These are phyloP conservation scores for Sistotremastrum niveocremeum DNA, from an alignment of 768 basidiomycete genomes.

Conservation along the genomic window DNA sequence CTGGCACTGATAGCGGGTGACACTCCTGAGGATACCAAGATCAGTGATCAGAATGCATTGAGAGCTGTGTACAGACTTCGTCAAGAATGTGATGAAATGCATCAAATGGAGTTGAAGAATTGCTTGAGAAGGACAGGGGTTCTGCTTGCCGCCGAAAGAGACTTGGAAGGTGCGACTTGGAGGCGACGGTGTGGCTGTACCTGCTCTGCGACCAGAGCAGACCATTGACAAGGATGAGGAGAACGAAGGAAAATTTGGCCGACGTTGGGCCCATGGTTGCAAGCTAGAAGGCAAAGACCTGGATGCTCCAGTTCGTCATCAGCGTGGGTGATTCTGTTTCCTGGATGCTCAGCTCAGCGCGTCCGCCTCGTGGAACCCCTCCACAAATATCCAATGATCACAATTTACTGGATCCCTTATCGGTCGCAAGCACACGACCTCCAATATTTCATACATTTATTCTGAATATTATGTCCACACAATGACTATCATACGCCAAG, in stretches of 20 bases:
- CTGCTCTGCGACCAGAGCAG: constrained; percentile 46
- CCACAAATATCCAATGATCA: too few species aligned
- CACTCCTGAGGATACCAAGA: constrained; percentile 35
- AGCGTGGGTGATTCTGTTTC: too few species aligned
- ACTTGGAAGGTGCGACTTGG: constrained; percentile 22
- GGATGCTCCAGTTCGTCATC: too few species aligned
- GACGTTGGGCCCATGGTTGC: constrained; percentile 5
- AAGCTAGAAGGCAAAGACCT: too few species aligned
- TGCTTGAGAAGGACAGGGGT: neutral
- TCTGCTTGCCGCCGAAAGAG: constrained; percentile 1
- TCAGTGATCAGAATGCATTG: neutral
- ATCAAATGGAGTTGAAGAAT: neutral
- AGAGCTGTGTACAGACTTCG: neutral
- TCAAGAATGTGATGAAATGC: neutral
- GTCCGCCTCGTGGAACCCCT: too few species aligned
- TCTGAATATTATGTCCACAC: too few species aligned
- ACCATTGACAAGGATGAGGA: constrained; percentile 40
- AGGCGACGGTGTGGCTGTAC: constrained; percentile 9
- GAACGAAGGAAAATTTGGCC: constrained; percentile 37
- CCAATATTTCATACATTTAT: too few species aligned
- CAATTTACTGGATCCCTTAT: too few species aligned
- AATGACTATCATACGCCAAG: too few species aligned
- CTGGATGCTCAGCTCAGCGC: too few species aligned
- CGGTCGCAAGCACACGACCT: too few species aligned
- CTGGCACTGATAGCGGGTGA: constrained; percentile 42